These are phyloP conservation scores for Raddia guianensis DNA, from an alignment of 176 grass and related monocot species.

Conservation along the genomic window DNA sequence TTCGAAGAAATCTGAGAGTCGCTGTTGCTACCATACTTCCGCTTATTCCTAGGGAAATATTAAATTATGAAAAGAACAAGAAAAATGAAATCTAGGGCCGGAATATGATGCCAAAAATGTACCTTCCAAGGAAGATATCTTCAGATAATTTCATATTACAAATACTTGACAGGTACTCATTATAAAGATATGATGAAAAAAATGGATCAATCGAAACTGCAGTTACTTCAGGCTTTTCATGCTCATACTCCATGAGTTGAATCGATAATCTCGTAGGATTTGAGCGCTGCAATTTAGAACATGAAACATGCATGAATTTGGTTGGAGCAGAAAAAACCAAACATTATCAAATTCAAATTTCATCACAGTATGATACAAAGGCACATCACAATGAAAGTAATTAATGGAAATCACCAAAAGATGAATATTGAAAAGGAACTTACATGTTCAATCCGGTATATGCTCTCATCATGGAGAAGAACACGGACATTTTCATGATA, in stretches of 20 bases:
- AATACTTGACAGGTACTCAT: slow-evolving; percentile 52
- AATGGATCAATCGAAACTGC: slow-evolving; percentile 58
- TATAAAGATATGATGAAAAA: slow-evolving; percentile 56
- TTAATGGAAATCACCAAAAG: not conserved
- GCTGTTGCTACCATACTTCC: slow-evolving; percentile 42
- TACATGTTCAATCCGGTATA: slow-evolving; percentile 71
- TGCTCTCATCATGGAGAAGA: slow-evolving; percentile 58
- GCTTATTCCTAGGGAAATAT: slow-evolving; percentile 59
- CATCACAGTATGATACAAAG: not conserved
- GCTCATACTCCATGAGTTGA: slow-evolving; percentile 68
- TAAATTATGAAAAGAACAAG: slow-evolving; percentile 32
- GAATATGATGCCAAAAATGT: slow-evolving; percentile 15
- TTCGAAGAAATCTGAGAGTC: slow-evolving; percentile 40
- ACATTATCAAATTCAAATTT: slow-evolving; percentile 22
- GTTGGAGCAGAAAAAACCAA: not conserved
- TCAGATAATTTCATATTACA: slow-evolving; percentile 37
- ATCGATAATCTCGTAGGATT: slow-evolving; percentile 52
- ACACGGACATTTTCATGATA: slow-evolving; percentile 79
- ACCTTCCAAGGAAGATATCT: slow-evolving; percentile 66
- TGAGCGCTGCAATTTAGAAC: slow-evolving; percentile 46
- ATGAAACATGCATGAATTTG: not conserved
- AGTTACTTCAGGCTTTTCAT: slow-evolving; percentile 62
- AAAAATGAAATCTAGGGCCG: slow-evolving; percentile 19
- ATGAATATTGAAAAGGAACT: slow-evolving; percentile 20
- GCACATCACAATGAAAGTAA: slow-evolving; percentile 9